These are phyloP conservation scores for Lodderomyces orthopsilosis DNA, from an alignment of 1,139 yeast species.

Conservation along the genomic window DNA sequence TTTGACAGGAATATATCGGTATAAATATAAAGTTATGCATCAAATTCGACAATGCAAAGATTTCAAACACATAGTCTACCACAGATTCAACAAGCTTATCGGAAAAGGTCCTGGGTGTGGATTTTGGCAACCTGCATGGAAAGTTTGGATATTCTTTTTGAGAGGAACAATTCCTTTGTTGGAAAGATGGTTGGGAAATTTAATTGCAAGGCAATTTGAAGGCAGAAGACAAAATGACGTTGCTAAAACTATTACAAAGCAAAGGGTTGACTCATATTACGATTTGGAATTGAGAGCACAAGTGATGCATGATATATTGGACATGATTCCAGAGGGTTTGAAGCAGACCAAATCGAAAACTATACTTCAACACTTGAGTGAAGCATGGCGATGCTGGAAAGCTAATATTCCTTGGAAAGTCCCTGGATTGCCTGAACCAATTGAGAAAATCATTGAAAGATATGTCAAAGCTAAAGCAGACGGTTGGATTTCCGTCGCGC, in stretches of 20 bases:
- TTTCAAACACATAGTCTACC: conserved; percentile 84
- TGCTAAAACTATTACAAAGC: conserved; percentile 92
- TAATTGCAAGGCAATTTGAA: conserved; percentile 90
- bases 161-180: conserved; percentile 91
- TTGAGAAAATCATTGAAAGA: conserved; percentile 79
- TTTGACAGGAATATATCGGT: conserved; percentile 92
- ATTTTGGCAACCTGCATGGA: conserved; percentile 99
- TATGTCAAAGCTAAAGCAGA: conserved; percentile 95
- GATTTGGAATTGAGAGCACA: conserved; percentile 92
- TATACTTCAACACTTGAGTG: conserved; percentile 88
- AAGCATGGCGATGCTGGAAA: conserved; percentile 99
- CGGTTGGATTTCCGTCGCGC: conserved; percentile 94
- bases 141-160: conserved; percentile 90
- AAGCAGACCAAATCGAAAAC: conserved; percentile 85
- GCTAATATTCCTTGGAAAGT: conserved; percentile 98
- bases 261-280: conserved; percentile 90
- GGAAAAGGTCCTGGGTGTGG: conserved; percentile 99
- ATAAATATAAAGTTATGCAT: conserved; percentile 97
- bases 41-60: conserved; percentile 96
- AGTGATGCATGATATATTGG: conserved; percentile 92
- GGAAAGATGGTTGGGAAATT: conserved; percentile 93
- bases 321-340: conserved; percentile 95
- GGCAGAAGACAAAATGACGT: conserved; percentile 92
- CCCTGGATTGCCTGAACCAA: conserved; percentile 92
- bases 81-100: conserved; percentile 72